A percentile compares a stretch with the other conserved stretches of the same genome.
These are phyloP conservation scores for Pestalotiopsis sp. DNA, from an alignment of 2,329 filamentous ascomycete species.

Conservation along the genomic window DNA sequence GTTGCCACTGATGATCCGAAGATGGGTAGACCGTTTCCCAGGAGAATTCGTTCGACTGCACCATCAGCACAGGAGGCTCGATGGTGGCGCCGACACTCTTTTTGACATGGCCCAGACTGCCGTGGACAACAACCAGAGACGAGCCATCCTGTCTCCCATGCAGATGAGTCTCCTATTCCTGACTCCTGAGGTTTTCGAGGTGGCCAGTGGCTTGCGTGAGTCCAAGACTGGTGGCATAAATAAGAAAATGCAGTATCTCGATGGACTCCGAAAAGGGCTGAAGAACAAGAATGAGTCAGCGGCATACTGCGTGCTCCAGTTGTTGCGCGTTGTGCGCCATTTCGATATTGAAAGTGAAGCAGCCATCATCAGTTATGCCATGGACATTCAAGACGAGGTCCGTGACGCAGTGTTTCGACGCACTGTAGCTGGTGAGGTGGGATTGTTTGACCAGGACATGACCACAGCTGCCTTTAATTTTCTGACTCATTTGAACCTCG, in stretches of 20 bases:
- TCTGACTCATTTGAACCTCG: slow-evolving; percentile 62
- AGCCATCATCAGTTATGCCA: slow-evolving; percentile 65
- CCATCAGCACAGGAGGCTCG: slow-evolving; percentile 60
- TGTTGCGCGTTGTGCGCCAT: slow-evolving; percentile 65
- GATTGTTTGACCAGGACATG: slow-evolving; percentile 61
- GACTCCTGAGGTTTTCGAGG: slow-evolving; percentile 69
- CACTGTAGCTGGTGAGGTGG: slow-evolving; percentile 45
- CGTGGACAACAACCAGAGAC: slow-evolving; percentile 58
- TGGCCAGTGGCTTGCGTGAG: slow-evolving; percentile 68
- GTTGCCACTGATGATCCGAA: slow-evolving; percentile 62
- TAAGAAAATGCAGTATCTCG: slow-evolving; percentile 68
- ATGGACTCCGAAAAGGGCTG: slow-evolving; percentile 62
- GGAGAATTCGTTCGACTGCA: slow-evolving; percentile 67
- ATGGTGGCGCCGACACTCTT: slow-evolving; percentile 65
- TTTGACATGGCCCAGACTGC: slow-evolving; percentile 70
- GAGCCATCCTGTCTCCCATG: slow-evolving; percentile 60
- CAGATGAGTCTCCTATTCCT: slow-evolving; percentile 65
- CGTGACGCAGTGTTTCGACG: slow-evolving; percentile 65
- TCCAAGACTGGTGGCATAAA: slow-evolving; percentile 62
- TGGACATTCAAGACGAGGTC: slow-evolving; percentile 71
- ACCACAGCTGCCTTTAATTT: slow-evolving; percentile 70
- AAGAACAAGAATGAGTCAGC: slow-evolving; percentile 68
- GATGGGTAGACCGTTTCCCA: slow-evolving; percentile 68
- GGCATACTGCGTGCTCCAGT: slow-evolving; percentile 64
- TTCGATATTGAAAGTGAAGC: slow-evolving; percentile 66